Base-by-base conservation (phyloP, 2,329 filamentous ascomycete species). In the Verticillium nubilum region DNA sequence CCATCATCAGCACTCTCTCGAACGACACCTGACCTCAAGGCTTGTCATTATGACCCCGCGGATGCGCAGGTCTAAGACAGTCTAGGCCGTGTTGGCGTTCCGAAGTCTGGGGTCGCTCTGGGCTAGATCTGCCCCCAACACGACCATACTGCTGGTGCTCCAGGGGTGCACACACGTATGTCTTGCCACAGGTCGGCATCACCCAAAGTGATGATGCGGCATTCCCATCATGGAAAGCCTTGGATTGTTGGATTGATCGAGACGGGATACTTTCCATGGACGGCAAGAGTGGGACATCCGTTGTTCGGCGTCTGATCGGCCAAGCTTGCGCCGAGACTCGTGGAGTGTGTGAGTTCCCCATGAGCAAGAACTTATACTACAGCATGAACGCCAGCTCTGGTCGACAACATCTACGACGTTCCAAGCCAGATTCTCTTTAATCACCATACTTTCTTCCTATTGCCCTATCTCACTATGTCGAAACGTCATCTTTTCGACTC, bases 401-500 rank as follows among this genome's bases (percentile, higher is more conserved):
- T 25, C 10, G 33, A 17, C 33, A 37, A 37, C 12, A 19, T 37
- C 12, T 17, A 37, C 15, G 5, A 15, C n/a, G n/a, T 17, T 37
- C 33, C 33, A 15, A 37, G n/a, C 2, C 33, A 37, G 13, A 37
- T 17, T 13, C 15, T 19, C 15, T 6, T 31, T 9, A 3, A 19
- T 57, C 26, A 17, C 28, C 42, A 31, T n/a, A n/a, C n/a, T n/a
- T n/a, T 31, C 35, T 29, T 56, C 50, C 58, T 17, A 35, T 56
- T 60, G 58, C 28, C 3, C 7, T 10, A 19, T 19, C 42, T 25
- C 4, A 7, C n/a, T 23, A 84, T 84, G 81, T 84, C 81, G 26
- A 81, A 74, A 60, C 74, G 78, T 15, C 81, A 84, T 61, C 76
- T 84, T 63, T 84, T 82, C 67, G 69, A 78, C 60, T 81, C 80